Base-by-base conservation (phyloP, 108 stramenopile genomes). In the Nitzschia putrida region DNA sequence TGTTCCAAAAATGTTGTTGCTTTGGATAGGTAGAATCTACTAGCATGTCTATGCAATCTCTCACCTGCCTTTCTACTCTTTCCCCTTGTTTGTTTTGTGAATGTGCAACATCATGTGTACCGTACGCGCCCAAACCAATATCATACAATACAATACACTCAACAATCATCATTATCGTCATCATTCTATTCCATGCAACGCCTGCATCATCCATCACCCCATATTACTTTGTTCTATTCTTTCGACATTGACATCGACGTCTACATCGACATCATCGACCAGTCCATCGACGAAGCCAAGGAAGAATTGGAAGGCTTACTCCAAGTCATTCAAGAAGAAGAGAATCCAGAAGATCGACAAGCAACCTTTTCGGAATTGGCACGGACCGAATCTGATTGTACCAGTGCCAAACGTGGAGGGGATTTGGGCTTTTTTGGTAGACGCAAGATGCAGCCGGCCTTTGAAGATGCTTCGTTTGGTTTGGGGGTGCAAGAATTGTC, bases 321-420 rank as follows among this genome's bases (percentile, higher is more conserved):
- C 12, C 73, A 80, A 34, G 83, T 90, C 5, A 58, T 93, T 16
- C 51, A 77, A 6, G 85, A 88, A 55, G 73, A 71, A 39, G 74
- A 72, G 24, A 77, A 85, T 72, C 50, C 66, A 6, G 78, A 68
- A 13, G 87, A 91, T 57, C 47, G 90, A 16, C 64, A 81, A 16
- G 89, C 92, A 0, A 93, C 92, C 13, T 93, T 93, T 76, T 77
- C 85, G 56, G 89, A 90, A 65, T 53, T 93, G 58, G 93, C 93
- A 18, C 78, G 78, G 53, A 85, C 86, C 10, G 95, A 95, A 80
- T 85, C 83, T 43, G 95, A 95, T 77, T 93, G 92, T 42, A 81
- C 78, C 43, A 76, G 72, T 12, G 95, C 95, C 24, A 93, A 92
- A 64, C 69, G 90, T 26, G 88, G 89, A 37, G 94, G 91, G 2